Conservation (phyloP, 805 yeast genomes). For the Pichia phayaonensis region DNA sequence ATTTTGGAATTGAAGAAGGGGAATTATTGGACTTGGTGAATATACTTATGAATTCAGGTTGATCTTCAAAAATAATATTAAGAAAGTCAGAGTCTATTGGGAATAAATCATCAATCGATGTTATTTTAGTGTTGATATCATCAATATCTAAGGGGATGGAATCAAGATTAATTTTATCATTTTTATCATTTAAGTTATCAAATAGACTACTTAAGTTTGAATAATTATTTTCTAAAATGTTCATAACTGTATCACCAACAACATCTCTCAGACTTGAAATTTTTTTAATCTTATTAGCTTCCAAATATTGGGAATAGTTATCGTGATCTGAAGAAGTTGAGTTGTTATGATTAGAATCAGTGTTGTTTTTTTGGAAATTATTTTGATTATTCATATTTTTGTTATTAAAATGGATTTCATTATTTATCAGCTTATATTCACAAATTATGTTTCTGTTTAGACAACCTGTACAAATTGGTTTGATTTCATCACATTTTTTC, state of each 20-base stretch:
- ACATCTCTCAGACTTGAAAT: conserved; percentile 8
- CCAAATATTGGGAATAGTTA: background rate
- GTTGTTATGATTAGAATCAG: background rate
- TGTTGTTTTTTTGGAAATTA: background rate
- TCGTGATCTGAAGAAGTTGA: background rate
- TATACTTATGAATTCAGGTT: conserved; percentile 11
- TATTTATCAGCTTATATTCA: conserved; percentile 11
- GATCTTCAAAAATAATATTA: conserved; percentile 8
- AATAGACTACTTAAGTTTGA: conserved; percentile 7
- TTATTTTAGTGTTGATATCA: background rate
- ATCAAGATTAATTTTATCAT: too few species aligned
- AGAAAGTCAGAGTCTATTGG: conserved; percentile 10
- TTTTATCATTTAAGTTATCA: background rate
- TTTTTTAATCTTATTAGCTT: conserved; percentile 1
- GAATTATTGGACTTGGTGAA: conserved; percentile 3
- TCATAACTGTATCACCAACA: conserved; percentile 13
- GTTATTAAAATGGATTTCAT: background rate
- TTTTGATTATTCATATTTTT: background rate
- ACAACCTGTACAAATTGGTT: conserved; percentile 25
- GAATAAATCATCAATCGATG: conserved; percentile 6
- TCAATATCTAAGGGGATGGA: background rate
- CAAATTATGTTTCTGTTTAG: conserved; percentile 16
- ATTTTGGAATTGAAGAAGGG: conserved; percentile 5
- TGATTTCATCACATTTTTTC: conserved; percentile 26
- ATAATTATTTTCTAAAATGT: conserved; percentile 9